Conservation (phyloP, 345 rosid genomes). For the Adansonia digitata region DNA sequence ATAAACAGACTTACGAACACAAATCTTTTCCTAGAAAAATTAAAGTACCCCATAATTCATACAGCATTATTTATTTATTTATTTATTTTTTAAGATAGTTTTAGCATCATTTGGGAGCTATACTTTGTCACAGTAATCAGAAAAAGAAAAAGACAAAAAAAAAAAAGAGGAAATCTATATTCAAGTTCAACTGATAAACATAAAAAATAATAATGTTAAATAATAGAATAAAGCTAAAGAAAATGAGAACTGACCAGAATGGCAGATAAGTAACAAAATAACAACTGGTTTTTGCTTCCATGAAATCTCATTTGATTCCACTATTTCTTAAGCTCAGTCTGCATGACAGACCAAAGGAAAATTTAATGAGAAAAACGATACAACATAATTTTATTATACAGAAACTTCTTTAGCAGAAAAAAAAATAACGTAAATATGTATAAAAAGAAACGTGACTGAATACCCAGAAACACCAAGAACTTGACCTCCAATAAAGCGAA, state of each 20-base stretch:
- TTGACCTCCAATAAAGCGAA: slow-evolving; percentile 18
- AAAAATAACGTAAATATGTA: not conserved
- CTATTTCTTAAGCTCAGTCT: slow-evolving; percentile 17
- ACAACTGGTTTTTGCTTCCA: slow-evolving; percentile 9
- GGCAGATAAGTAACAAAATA: slow-evolving; percentile 3
- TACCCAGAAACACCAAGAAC: slow-evolving; percentile 15
- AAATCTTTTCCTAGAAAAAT: not conserved
- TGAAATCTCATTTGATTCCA: slow-evolving; percentile 12
- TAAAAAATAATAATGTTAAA: not conserved
- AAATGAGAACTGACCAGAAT: slow-evolving; percentile 27
- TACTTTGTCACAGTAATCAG: too few relatives aligned
- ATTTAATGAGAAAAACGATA: not conserved
- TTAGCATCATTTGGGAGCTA: not conserved
- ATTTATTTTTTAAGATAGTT: too few relatives aligned
- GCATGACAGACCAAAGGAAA: slow-evolving; percentile 22
- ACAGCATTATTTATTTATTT: too few relatives aligned
- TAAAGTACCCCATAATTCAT: not conserved
- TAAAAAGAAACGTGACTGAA: not conserved
- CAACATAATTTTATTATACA: not conserved
- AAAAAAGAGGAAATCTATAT: slow-evolving; percentile 2
- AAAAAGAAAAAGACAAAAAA: not conserved
- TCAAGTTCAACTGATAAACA: not conserved
- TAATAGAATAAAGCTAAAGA: not conserved
- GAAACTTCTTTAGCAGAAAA: not conserved
- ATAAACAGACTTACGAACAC: too few relatives aligned